Evolutionary conservation across 768 basidiomycete genomes (phyloP), one percentile per base, ranked within the genome.

Genomic region (Wakefieldia striispora): DNA sequence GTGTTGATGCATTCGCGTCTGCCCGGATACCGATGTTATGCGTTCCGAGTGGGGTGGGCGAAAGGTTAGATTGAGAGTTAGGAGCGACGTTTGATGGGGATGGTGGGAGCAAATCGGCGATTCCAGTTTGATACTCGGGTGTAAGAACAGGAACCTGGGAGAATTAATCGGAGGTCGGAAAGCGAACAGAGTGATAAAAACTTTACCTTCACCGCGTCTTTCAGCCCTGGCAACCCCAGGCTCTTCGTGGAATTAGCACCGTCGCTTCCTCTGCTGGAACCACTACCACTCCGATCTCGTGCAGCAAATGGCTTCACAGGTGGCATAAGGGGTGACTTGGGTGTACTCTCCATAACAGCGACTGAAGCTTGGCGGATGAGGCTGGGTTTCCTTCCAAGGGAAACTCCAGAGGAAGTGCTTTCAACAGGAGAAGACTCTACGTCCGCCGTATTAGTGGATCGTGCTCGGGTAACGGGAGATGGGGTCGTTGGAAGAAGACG

Each of bases 161-260:
- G 40, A 31, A 43, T 55, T 9, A 43, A 50, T 21, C 29, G 50
- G 35, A 37, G 42, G 34, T 40, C 31, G 31, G 24, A 31, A 33
- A 14, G 27, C 51, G 20, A 48, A 17, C 6, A 27, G 33, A 23
- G 36, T n/a, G n/a, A n/a, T n/a, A 21, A 29, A 41, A 36, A 24
- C 19, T 27, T 40, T 63, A 84, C 86, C 80, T 88, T 88, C 23
- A 88, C 66, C 16, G 86, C 83, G 59, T 90, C 86, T 60, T 83
- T 88, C 27, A 88, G 68, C 3, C 81, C 84, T 2, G 84, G 83
- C 0, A 82, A 67, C 21, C 72, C 70, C 33, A 73, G 55, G 47
- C 60, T 60, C 47, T 59, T 59, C 38, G 59, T 41, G 16, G 63
- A 62, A 47, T 47, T 59, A 45, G 59, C 55, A 13, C 60, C 63